Percentiles rank a stretch among this genome's conserved stretches.
Evolutionary conservation across 2,329 filamentous ascomycete species (phyloP).

Genomic region (Elsinoe fawcettii): DNA sequence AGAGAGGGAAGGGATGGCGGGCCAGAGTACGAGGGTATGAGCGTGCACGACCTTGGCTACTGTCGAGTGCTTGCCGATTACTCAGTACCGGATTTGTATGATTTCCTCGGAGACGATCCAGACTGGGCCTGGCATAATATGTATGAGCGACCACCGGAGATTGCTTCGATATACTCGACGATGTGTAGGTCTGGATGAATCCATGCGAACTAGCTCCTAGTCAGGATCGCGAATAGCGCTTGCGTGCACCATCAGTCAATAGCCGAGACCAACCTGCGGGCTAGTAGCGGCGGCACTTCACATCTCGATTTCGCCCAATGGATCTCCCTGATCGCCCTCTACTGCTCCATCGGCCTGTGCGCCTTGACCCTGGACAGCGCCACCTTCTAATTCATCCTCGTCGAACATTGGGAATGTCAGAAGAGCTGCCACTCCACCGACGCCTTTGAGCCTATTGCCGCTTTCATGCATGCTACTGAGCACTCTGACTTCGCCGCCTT

Average conservation of each 20-base stretch:
- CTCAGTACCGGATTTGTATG: not conserved
- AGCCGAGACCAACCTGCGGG: too few species aligned
- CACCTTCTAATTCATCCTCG: conserved; percentile 52
- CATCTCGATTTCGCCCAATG: conserved; percentile 12
- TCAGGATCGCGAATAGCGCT: not conserved
- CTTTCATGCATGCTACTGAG: conserved; percentile 92
- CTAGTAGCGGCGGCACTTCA: not conserved
- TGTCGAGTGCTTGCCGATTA: not conserved
- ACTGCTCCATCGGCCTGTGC: not conserved
- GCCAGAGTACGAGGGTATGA: not conserved
- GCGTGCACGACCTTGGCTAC: not conserved
- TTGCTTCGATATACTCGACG: not conserved
- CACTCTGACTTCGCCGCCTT: conserved; percentile 82
- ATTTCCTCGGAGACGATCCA: not conserved
- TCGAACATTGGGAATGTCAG: conserved; percentile 82
- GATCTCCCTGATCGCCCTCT: conserved; percentile 8
- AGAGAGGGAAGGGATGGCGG: not conserved
- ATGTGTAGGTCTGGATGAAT: too few species aligned
- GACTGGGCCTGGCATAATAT: not conserved
- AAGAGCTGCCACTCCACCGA: conserved; percentile 84
- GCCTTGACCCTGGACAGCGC: conserved; percentile 19
- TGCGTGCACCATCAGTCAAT: too few species aligned
- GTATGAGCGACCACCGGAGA: not conserved
- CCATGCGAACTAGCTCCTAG: not conserved
- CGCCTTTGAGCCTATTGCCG: conserved; percentile 70